Conservation (phyloP, 2,329 filamentous ascomycete species). For the Exophiala calicioides region DNA sequence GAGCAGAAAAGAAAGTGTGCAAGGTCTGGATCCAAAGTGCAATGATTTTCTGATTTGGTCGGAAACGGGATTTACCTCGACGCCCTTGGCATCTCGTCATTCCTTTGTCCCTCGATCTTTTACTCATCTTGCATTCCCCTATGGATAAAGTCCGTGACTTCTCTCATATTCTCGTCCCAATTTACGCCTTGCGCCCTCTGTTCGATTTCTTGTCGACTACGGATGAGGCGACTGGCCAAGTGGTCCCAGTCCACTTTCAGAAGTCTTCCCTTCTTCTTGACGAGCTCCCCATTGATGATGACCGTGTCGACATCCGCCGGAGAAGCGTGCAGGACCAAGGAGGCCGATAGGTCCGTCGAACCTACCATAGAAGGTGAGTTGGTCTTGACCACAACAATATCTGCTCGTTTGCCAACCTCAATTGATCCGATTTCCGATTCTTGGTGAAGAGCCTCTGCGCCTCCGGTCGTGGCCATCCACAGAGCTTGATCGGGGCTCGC, state of each 20-base stretch:
- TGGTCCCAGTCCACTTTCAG: slow-evolving; percentile 15
- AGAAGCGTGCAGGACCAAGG: slow-evolving; percentile 45
- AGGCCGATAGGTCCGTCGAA: slow-evolving; percentile 44
- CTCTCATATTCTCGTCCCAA: no score
- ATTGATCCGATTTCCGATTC: slow-evolving; percentile 47
- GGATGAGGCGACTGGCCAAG: no score
- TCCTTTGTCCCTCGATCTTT: no score
- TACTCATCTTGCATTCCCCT: no score
- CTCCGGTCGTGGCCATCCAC: slow-evolving; percentile 51
- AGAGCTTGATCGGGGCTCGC: slow-evolving; percentile 47
- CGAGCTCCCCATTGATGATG: slow-evolving; percentile 46
- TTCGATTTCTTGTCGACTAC: no score
- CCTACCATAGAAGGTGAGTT: slow-evolving; percentile 45
- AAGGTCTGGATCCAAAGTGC: no score
- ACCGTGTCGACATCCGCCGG: slow-evolving; percentile 46
- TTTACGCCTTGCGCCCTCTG: no score
- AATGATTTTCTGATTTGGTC: no score
- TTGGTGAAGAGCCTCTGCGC: slow-evolving; percentile 47
- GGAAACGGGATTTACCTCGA: no score
- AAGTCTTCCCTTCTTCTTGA: slow-evolving; percentile 37
- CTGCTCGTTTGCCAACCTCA: slow-evolving; percentile 49
- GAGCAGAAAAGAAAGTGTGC: no score
- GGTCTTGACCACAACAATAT: slow-evolving; percentile 42
- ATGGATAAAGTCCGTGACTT: no score
- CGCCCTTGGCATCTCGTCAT: no score